Percentiles rank a stretch among this genome's conserved stretches.
Conservation (phyloP, 2,329 filamentous ascomycete species). For the Aspergillus sp. region DNA sequence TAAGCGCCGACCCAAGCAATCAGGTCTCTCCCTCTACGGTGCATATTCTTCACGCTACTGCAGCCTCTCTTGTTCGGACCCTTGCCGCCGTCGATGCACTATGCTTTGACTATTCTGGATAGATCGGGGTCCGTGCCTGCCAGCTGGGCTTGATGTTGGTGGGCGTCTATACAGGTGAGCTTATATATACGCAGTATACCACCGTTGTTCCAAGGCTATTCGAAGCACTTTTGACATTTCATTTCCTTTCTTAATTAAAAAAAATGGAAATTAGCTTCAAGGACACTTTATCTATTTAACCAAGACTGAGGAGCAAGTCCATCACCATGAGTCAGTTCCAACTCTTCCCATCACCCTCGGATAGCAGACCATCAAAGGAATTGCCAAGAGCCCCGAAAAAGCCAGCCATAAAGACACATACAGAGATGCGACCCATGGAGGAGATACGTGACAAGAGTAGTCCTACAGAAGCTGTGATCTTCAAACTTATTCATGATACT, state of each 20-base stretch:
- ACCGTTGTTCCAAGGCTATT: too few relatives aligned
- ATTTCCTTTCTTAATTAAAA: neutral
- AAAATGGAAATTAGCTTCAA: neutral
- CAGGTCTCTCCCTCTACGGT: slow-evolving; percentile 19
- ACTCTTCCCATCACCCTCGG: slow-evolving; percentile 42
- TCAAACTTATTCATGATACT: slow-evolving; percentile 43
- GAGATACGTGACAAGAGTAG: slow-evolving; percentile 33
- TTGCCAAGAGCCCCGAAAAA: slow-evolving; percentile 35
- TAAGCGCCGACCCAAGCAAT: slow-evolving; percentile 33
- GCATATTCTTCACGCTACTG: slow-evolving; percentile 23
- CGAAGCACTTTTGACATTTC: too few relatives aligned
- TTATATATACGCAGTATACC: too few relatives aligned
- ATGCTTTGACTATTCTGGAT: too few relatives aligned
- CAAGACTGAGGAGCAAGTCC: slow-evolving; percentile 1
- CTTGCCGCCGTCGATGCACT: slow-evolving; percentile 16
- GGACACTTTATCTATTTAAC: neutral
- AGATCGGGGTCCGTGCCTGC: too few relatives aligned
- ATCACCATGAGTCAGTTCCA: slow-evolving; percentile 42
- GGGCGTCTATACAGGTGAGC: too few relatives aligned
- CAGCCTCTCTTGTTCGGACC: slow-evolving; percentile 27
- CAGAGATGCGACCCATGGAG: slow-evolving; percentile 32
- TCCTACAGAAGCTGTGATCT: slow-evolving; percentile 39
- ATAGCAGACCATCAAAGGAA: slow-evolving; percentile 33
- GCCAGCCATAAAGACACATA: slow-evolving; percentile 22
- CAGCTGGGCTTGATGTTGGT: too few relatives aligned